Evolutionary conservation across 352 stramenopile species (phyloP), one percentile per base, ranked within the genome.

Genomic region (Elongisporangium anandrum): DNA sequence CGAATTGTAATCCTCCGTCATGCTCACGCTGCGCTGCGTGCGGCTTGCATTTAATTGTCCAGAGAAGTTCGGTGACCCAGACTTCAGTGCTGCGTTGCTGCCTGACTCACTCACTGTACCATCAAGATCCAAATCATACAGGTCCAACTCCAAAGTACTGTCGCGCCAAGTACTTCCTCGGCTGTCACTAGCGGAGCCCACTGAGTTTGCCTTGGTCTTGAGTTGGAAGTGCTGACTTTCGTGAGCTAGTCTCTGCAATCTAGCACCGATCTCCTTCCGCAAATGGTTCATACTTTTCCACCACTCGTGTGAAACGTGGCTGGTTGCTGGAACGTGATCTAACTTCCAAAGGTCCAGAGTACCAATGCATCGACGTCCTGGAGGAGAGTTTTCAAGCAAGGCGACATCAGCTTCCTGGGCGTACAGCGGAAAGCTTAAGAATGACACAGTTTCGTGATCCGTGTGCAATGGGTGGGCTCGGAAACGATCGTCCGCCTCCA

Each of bases 401-500:
- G 63, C 0, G 73, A 69, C 4, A 45, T 45, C 34, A 17, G 34
- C 34, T 45, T 45, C 34, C 13, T 45, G 34, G 10, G 77, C 72
- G 56, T 85, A 88, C 50, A 94, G 72, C 0, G 85, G 85, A 47
- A 94, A 72, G 50, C 79, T 91, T n/a, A 92, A 56, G 53, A 89
- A 73, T 20, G 77, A 87, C 24, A 81, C 64, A 12, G 76, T 73
- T 52, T 75, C 65, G 20, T 82, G 70, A 16, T 94, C 85, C 0
- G 77, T 82, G 48, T 76, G 70, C 2, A 94, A 65, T 24, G 85
- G 85, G 56, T 92, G 85, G 0, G 75, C 82, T 23, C 70, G 77
- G 57, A 94, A 84, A 8, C 85, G 85, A 8, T 68, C 66, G 58
- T 94, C 85, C 5, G 79, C 61, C 24, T 70, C 70, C 50, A 88